These are phyloP conservation scores for Aechmea fasciata DNA, from an alignment of 176 grass and related monocot genomes.

Conservation along the genomic window DNA sequence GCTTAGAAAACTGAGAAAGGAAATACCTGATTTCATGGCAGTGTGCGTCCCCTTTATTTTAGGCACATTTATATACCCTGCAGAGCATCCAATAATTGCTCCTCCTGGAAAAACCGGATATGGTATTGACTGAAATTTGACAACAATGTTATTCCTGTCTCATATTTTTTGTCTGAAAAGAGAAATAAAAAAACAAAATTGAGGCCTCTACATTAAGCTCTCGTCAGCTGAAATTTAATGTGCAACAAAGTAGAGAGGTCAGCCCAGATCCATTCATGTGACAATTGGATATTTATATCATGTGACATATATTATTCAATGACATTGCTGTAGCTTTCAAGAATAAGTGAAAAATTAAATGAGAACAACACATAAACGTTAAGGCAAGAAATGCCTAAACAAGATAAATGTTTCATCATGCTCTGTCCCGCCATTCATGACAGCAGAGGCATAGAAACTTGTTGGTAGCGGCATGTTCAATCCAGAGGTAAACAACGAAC, in stretches of 20 bases:
- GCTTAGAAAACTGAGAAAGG: neutral
- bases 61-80: conserved; percentile 88
- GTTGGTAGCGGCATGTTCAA: too few relatives aligned
- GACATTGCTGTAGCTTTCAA: too few relatives aligned
- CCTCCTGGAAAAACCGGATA: conserved; percentile 91
- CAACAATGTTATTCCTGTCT: conserved; percentile 14
- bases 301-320: neutral
- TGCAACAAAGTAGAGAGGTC: neutral
- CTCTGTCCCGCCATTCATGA: too few relatives aligned
- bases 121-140: conserved; percentile 79
- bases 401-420: too few relatives aligned
- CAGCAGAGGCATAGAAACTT: too few relatives aligned
- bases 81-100: conserved; percentile 93
- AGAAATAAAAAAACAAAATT: neutral
- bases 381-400: too few relatives aligned
- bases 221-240: neutral
- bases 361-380: too few relatives aligned
- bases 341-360: too few relatives aligned
- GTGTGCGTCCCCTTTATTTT: conserved; percentile 99
- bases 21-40: conserved; percentile 91
- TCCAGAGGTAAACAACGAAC: too few relatives aligned
- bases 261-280: neutral
- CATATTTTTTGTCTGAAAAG: neutral
- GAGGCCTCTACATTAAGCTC: neutral
- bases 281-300: neutral